A percentile compares a stretch with the other conserved stretches of the same genome.
Conservation (phyloP, 768 basidiomycete genomes). For the Ramaria sp. region DNA sequence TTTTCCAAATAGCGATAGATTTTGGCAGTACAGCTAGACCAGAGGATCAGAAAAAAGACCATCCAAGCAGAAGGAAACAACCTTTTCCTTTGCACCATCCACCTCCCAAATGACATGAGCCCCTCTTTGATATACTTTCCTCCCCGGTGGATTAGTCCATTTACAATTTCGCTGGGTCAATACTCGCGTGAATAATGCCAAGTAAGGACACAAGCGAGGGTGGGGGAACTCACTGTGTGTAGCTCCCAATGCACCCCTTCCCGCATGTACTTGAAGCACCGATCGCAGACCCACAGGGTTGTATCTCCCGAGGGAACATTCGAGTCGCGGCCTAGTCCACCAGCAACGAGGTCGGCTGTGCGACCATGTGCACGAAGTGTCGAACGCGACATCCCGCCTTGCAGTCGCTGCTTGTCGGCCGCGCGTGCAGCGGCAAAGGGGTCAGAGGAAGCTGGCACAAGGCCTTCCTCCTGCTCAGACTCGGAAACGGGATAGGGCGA, state of each 20-base stretch:
- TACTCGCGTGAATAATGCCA: neutral
- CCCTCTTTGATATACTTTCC: constrained; percentile 83
- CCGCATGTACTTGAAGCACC: constrained; percentile 95
- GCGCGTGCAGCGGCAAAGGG: constrained; percentile 7
- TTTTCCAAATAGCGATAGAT: constrained; percentile 91
- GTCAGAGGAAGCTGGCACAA: constrained; percentile 7
- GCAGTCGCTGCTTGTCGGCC: neutral
- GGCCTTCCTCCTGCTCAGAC: constrained; percentile 45
- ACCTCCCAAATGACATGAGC: constrained; percentile 93
- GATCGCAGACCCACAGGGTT: constrained; percentile 75
- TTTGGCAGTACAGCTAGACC: constrained; percentile 86
- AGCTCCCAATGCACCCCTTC: constrained; percentile 58
- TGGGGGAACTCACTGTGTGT: constrained; percentile 39
- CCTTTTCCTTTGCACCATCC: constrained; percentile 81
- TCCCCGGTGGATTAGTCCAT: constrained; percentile 68
- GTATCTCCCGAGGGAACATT: constrained; percentile 25
- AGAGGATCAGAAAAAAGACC: neutral
- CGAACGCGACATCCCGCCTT: constrained; percentile 28
- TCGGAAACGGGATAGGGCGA: constrained; percentile 84
- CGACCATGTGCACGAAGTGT: constrained; percentile 55
- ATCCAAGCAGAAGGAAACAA: constrained; percentile 21
- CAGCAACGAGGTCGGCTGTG: constrained; percentile 62
- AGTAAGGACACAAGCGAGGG: neutral
- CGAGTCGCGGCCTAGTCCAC: constrained; percentile 41
- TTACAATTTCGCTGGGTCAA: constrained; percentile 52